Percentiles rank a stretch among this genome's conserved stretches.
Conservation (phyloP, 1,284 basidiomycete genomes). For the Moesziomyces parantarcticus region DNA sequence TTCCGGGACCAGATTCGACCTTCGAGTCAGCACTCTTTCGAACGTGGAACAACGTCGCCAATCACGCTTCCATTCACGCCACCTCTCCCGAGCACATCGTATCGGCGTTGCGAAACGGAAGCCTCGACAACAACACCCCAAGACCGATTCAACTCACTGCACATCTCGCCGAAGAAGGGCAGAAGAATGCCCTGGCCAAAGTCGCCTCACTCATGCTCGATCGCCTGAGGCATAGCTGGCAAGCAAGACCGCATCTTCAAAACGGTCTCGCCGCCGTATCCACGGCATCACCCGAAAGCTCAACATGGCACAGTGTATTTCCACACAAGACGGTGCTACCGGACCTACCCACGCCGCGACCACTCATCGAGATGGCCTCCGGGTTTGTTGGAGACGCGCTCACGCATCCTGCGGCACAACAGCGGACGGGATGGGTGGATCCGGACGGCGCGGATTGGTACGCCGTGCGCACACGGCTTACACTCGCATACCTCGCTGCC, state of each 20-base stretch:
- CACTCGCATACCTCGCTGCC: constrained; percentile 17
- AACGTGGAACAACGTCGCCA: constrained; percentile 20
- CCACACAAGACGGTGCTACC: constrained; percentile 22
- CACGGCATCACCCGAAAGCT: constrained; percentile 10
- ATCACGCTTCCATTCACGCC: constrained; percentile 8
- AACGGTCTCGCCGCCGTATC: constrained; percentile 22
- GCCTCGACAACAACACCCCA: neutral
- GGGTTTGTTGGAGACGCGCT: constrained; percentile 5
- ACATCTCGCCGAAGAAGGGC: neutral
- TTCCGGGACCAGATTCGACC: constrained; percentile 13
- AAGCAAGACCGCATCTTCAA: constrained; percentile 15
- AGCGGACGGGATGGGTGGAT: constrained; percentile 15
- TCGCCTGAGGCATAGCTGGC: constrained; percentile 12
- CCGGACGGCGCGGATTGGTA: constrained; percentile 37
- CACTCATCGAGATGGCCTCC: constrained; percentile 15
- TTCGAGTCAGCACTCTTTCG: constrained; percentile 17
- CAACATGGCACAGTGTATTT: constrained; percentile 10
- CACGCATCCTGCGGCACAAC: constrained; percentile 8
- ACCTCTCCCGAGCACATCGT: constrained; percentile 1
- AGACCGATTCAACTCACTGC: constrained; percentile 6
- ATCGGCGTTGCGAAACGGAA: neutral
- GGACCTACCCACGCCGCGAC: constrained; percentile 19
- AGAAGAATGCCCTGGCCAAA: constrained; percentile 4
- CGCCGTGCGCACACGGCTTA: constrained; percentile 13
- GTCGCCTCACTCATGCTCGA: constrained; percentile 5